Conservation (phyloP, 73 alveolate genomes). For the Paraurostyla sp. region DNA sequence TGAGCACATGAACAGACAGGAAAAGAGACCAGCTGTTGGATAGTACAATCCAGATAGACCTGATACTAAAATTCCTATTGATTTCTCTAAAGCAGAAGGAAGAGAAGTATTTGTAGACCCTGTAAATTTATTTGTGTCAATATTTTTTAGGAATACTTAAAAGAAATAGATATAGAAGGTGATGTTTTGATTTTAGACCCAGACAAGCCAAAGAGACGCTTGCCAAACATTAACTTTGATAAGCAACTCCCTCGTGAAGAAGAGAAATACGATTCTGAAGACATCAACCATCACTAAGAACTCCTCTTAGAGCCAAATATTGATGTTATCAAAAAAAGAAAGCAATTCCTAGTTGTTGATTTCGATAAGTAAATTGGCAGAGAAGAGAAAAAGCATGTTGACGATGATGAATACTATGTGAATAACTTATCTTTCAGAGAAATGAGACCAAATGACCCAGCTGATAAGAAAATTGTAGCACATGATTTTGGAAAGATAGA, state of each 20-base stretch:
- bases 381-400: slow-evolving; percentile 67
- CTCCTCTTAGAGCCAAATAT: slow-evolving; percentile 70
- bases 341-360: slow-evolving; percentile 47
- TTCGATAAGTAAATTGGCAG: slow-evolving; percentile 76
- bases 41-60: slow-evolving; percentile 77
- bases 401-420: slow-evolving; percentile 66
- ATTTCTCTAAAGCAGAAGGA: slow-evolving; percentile 72
- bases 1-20: slow-evolving; percentile 50
- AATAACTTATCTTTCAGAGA: slow-evolving; percentile 44
- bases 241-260: slow-evolving; percentile 66
- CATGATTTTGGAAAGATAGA: slow-evolving; percentile 58
- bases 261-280: slow-evolving; percentile 65
- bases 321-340: slow-evolving; percentile 67
- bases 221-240: slow-evolving; percentile 69
- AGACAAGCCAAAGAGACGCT: slow-evolving; percentile 64
- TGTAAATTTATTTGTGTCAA: neutral
- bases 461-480: slow-evolving; percentile 38
- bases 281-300: slow-evolving; percentile 56
- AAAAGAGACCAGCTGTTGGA: slow-evolving; percentile 78
- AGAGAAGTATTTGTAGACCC: slow-evolving; percentile 53
- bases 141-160: slow-evolving; percentile 60
- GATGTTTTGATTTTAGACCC: slow-evolving; percentile 82
- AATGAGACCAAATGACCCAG: slow-evolving; percentile 29
- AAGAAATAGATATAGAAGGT: slow-evolving; percentile 77
- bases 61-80: slow-evolving; percentile 58